Evolutionary conservation across 2,329 filamentous ascomycete genomes (phyloP), one percentile per base, ranked within the genome.

Genomic region (Rosellinia necatrix): DNA sequence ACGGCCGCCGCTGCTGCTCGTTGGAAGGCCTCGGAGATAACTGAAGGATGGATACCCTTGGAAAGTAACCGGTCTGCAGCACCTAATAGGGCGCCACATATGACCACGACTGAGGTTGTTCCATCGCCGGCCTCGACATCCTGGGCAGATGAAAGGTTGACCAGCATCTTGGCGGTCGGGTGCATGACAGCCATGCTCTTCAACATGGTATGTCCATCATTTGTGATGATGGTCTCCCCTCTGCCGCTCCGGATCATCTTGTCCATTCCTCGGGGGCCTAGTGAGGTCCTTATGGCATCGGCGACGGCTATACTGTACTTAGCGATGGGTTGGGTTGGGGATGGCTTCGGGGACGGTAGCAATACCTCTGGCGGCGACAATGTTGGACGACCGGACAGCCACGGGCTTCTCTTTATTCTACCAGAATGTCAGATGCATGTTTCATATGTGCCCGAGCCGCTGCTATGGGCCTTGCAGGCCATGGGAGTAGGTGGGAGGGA

Each of bases 111-210:
- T 3, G 93, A 97, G 30, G 94, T 99, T 53, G 94, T 99, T 69
- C 94, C 96, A 74, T 99, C 94, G 78, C 94, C 94, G 62, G 94
- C 94, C 76, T 99, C 94, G 59, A 99, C 92, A 79, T 99, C 94
- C 75, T 99, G 94, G 64, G 94, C 94, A 65, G 94, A 91, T 69
- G 93, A 96, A 61, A 99, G 84, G 75, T 99, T 92, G 70, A 99
- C 94, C 66, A 99, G 83, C 94, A 99, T 99, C 80, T 96, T 97
- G 48, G 94, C 94, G 44, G 96, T 96, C n/a, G 94, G 94, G 73
- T 99, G 94, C 89, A 99, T 92, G 65, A 99, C 94, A 64, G 91
- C 90, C 94, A 99, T 97, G 81, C 93, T 93, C 79, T 90, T 96
- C 71, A 99, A 80, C 93, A 99, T 99, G 55, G 94, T 99, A 80